Evolutionary conservation across 108 stramenopile species (phyloP).

Genomic region (Nannochloropsis granulata): DNA sequence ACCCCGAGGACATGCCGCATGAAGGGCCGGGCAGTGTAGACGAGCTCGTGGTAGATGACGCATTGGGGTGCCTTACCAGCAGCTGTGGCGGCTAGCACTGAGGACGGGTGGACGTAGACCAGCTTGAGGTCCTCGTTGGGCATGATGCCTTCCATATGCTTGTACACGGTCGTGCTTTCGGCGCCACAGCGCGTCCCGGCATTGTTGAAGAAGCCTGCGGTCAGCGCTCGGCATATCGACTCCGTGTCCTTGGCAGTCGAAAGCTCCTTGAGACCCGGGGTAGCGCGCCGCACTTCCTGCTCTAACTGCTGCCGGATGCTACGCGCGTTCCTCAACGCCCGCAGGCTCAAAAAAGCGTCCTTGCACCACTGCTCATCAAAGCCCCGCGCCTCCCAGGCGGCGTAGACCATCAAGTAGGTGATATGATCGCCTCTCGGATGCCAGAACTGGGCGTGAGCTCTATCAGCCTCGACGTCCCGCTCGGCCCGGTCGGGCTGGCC

Average conservation of each 20-base stretch:
- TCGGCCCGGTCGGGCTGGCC: background rate
- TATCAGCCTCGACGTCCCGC: conserved; percentile 33
- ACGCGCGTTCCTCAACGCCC: conserved; percentile 24
- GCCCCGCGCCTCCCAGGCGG: conserved; percentile 26
- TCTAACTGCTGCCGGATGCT: conserved; percentile 28
- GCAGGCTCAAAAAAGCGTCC: conserved; percentile 16
- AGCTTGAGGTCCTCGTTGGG: conserved; percentile 15
- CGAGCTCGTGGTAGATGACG: conserved; percentile 35
- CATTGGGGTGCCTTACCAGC: conserved; percentile 15
- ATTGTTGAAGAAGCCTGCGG: conserved; percentile 30
- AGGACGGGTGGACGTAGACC: conserved; percentile 31
- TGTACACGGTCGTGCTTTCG: background rate
- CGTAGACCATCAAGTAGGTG: conserved; percentile 27
- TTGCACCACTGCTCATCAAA: conserved; percentile 29
- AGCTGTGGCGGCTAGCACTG: background rate
- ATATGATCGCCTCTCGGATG: conserved; percentile 34
- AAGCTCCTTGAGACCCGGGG: background rate
- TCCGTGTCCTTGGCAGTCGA: conserved; percentile 10
- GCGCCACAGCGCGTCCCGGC: conserved; percentile 8
- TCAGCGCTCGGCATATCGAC: conserved; percentile 19
- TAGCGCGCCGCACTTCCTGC: conserved; percentile 13
- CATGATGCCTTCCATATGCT: background rate
- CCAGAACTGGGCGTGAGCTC: conserved; percentile 18
- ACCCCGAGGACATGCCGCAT: conserved; percentile 34
- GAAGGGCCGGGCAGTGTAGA: conserved; percentile 28